Conservation (phyloP, 495 filamentous ascomycete species). For the Penicillium maclennaniae region DNA sequence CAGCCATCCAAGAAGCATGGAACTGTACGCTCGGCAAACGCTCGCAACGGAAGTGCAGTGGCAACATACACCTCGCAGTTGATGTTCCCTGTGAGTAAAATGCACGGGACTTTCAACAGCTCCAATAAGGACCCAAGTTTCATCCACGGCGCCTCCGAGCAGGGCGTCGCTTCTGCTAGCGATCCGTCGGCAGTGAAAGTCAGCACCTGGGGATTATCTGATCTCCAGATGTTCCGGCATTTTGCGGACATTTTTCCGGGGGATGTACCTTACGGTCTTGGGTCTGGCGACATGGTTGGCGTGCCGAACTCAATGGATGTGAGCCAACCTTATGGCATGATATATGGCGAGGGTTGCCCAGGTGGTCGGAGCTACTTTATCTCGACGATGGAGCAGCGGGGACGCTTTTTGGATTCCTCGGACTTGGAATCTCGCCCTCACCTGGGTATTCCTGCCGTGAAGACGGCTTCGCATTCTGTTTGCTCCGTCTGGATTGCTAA, state of each 20-base stretch:
- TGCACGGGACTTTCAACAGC: slow-evolving; percentile 67
- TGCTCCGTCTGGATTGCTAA: slow-evolving; percentile 92
- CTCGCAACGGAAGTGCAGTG: slow-evolving; percentile 54
- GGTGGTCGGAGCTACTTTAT: slow-evolving; percentile 75
- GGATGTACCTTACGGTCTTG: slow-evolving; percentile 71
- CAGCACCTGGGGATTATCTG: slow-evolving; percentile 79
- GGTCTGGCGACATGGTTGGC: slow-evolving; percentile 68
- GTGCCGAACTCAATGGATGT: slow-evolving; percentile 85
- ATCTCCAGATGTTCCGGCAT: slow-evolving; percentile 68
- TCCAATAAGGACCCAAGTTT: slow-evolving; percentile 70
- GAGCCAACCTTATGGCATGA: slow-evolving; percentile 76
- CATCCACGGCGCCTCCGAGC: slow-evolving; percentile 75
- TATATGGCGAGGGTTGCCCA: slow-evolving; percentile 80
- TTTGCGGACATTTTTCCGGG: slow-evolving; percentile 72
- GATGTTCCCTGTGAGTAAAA: slow-evolving; percentile 65
- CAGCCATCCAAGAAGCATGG: slow-evolving; percentile 49
- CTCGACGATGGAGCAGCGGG: slow-evolving; percentile 68
- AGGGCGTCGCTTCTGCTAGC: slow-evolving; percentile 67
- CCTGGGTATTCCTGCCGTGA: slow-evolving; percentile 70
- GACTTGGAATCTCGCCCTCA: slow-evolving; percentile 43
- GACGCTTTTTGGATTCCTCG: slow-evolving; percentile 63
- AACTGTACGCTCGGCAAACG: slow-evolving; percentile 42
- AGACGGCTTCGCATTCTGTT: slow-evolving; percentile 55
- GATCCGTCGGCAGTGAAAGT: slow-evolving; percentile 73
- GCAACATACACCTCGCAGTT: slow-evolving; percentile 81